Base-by-base conservation (phyloP, 2,329 filamentous ascomycete species). In the Xylariaceae sp. region DNA sequence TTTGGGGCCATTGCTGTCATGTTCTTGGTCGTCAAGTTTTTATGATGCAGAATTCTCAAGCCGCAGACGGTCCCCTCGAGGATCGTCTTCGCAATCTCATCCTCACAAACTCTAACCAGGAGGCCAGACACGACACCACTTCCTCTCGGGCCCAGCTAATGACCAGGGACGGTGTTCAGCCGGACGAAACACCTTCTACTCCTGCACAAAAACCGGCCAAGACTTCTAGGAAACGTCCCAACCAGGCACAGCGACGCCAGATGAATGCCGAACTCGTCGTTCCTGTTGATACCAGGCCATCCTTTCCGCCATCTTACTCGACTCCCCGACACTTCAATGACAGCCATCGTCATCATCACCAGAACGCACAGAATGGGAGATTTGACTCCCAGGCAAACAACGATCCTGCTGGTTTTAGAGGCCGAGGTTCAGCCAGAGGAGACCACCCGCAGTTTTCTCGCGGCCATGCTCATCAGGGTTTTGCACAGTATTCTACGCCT, bases 161-260 rank as follows among this genome's bases (percentile, higher is more conserved):
- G 5, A 28, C 22, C 5, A 7, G 12, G 22, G 22, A 28, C 22
- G 7, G 22, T 28, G 22, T 7, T 28, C 34, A 28, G 17, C 31
- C 42, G 39, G 19, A 38, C 13, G 6, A 11, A 2, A 28, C 33
- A 14, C 6, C 14, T 12, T 7, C 38, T 31, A 16, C 36, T n/a
- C 19, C 50, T 31, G 10, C 42, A 6, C 61, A 60, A 28, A 19
- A 50, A 28, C 14, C 52, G 31, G 36, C 63, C 60, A 58, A 74
- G 69, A 48, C 50, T 63, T n/a, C 54, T 60, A 46, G 71, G 72
- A 60, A 83, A 77, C 79, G 82, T 18, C 77, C 73, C 2, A 87
- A 87, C 54, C 83, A 87, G 62, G 82, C 83, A 1, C 80, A 86
- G 59, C 75, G 83, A 45, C 77, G 83, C 18, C 81, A 85, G 60